Evolutionary conservation across 2,329 filamentous ascomycete genomes (phyloP).

Genomic region (Teratosphaeria pseudoeucalypti): DNA sequence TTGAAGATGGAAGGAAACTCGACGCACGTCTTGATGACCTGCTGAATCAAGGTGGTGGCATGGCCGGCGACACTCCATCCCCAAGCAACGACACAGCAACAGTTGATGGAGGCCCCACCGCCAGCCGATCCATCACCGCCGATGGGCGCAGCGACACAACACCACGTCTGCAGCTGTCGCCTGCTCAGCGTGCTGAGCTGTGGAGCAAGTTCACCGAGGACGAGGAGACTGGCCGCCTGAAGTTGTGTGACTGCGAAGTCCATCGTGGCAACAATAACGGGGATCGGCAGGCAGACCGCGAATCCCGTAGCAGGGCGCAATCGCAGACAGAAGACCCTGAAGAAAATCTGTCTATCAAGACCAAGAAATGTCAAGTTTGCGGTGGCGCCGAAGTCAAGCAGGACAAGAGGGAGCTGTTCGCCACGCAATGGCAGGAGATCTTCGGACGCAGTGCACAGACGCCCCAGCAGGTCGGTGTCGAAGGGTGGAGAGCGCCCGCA

Average conservation of each 20-base stretch:
- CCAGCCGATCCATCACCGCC: not conserved
- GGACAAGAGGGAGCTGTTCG: not conserved
- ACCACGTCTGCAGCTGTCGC: not conserved
- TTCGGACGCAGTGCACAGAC: not conserved
- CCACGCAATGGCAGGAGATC: not conserved
- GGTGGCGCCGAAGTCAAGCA: not conserved
- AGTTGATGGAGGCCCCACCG: not conserved
- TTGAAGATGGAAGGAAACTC: not conserved
- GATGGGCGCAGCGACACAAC: not conserved
- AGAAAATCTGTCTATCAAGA: not conserved
- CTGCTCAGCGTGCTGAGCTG: not conserved
- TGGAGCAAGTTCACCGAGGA: not conserved
- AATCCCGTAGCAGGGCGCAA: not conserved
- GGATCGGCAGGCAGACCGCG: not conserved
- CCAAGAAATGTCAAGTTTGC: not conserved
- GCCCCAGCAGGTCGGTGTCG: not conserved
- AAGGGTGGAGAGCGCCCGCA: not conserved
- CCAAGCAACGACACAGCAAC: not conserved
- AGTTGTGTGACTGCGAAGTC: not conserved
- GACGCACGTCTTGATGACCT: not conserved
- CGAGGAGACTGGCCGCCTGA: not conserved
- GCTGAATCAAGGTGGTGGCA: not conserved
- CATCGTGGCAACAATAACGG: not conserved
- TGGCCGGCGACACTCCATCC: not conserved
- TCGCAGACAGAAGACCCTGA: not conserved